Base-by-base conservation (phyloP, 768 basidiomycete genomes). In the Lactarius quietus region DNA sequence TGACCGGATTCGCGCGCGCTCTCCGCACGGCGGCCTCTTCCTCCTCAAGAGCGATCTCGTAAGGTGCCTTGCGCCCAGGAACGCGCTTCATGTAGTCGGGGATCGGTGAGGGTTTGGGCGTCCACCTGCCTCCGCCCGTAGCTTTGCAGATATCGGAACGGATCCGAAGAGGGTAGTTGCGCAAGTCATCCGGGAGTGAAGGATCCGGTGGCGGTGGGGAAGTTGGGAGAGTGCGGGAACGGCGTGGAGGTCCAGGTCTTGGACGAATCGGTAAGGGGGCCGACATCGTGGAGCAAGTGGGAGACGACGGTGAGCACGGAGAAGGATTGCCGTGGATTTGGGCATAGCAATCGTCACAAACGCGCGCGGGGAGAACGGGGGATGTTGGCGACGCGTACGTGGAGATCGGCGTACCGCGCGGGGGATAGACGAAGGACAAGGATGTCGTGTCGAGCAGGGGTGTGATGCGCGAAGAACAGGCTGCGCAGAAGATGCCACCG, bases 331-430 rank as follows among this genome's bases (percentile, higher is more conserved):
- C 89, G 65, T 89, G 82, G 41, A 93, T 83, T 73, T 89, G 88
- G 70, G 88, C 86, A 76, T 78, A 87, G 72, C 91, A 93, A 67
- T 86, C 88, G 64, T 90, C 86, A 70, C 91, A 93, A 56, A 93
- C 89, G 61, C 88, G 84, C n/a, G 78, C 78, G 33, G 77, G 70
- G 57, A 78, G 51, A 53, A 92, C 79, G 3, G 86, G 88, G 1
- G 88, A 86, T 3, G 70, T 72, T n/a, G 87, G 83, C 5, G 84
- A 83, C 57, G 82, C 83, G 73, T 80, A 92, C 0, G 72, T 74
- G 3, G 81, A 62, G 58, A 93, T 80, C 3, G 89, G 82, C n/a
- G 83, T 77, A 71, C 84, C 82, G 66, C 85, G 83, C 1, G 90
- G 91, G 1, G 90, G 91, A 52, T 87, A 79, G 55, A 90, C 76